These are phyloP conservation scores for Corchorus olitorius DNA, from an alignment of 345 rosid species.

Conservation along the genomic window DNA sequence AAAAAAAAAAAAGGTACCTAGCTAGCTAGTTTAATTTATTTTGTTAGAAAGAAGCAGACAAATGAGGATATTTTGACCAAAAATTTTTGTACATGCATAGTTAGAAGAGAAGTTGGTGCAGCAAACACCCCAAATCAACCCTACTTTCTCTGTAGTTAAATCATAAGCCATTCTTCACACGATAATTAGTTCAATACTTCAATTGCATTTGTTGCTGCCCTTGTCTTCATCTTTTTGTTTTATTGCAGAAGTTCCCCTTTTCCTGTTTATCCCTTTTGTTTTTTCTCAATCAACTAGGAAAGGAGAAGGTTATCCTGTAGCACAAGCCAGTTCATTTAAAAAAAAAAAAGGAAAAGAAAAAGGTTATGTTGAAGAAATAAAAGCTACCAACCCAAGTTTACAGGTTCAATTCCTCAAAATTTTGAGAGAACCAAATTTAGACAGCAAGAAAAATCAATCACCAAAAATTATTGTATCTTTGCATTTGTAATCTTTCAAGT, in stretches of 20 bases:
- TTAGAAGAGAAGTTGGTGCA: slow-evolving; percentile 44
- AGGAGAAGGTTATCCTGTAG: slow-evolving; percentile 28
- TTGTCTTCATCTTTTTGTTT: slow-evolving; percentile 37
- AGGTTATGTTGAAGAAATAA: background rate
- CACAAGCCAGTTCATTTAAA: slow-evolving; percentile 31
- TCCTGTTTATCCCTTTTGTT: background rate
- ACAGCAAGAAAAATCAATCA: slow-evolving; percentile 4
- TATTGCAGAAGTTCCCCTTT: slow-evolving; percentile 18
- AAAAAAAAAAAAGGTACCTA: background rate
- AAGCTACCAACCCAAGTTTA: background rate
- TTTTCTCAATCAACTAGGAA: slow-evolving; percentile 5
- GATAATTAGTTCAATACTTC: slow-evolving; percentile 19
- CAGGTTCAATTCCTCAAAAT: background rate
- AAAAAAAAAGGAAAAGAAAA: too few relatives aligned
- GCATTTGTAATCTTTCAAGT: slow-evolving; percentile 1
- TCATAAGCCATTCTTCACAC: slow-evolving; percentile 28
- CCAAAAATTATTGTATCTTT: slow-evolving; percentile 10
- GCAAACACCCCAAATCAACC: slow-evolving; percentile 40
- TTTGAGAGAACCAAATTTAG: background rate
- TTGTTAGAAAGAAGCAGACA: slow-evolving; percentile 7
- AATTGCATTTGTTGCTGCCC: slow-evolving; percentile 27
- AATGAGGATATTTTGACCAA: slow-evolving; percentile 15
- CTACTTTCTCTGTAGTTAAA: background rate
- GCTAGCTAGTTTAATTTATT: background rate
- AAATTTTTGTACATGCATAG: background rate